Evolutionary conservation across 306 rosid genomes (phyloP).

Genomic region (Rosa persica): DNA sequence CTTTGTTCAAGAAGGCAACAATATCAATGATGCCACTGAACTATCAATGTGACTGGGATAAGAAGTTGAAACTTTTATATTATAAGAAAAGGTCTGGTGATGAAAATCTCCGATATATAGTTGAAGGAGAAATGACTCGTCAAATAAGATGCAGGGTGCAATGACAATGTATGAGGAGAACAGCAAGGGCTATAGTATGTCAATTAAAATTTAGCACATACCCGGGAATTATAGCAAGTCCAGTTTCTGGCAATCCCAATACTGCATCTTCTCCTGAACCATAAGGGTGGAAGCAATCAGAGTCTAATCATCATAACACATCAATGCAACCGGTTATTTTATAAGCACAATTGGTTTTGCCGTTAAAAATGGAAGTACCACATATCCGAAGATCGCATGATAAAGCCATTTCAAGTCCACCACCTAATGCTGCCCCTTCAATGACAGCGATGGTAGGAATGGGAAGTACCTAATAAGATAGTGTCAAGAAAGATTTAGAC

Average conservation of each 20-base stretch:
- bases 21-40: not conserved
- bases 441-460: slow-evolving; percentile 84
- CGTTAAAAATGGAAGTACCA: slow-evolving; percentile 47
- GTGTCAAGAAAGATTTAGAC: slow-evolving; percentile 11
- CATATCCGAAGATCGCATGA: slow-evolving; percentile 95
- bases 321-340: slow-evolving; percentile 20
- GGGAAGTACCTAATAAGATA: slow-evolving; percentile 53
- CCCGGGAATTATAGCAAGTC: slow-evolving; percentile 98
- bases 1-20: not conserved
- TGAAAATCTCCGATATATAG: slow-evolving; percentile 4
- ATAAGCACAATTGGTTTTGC: slow-evolving; percentile 15
- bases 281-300: slow-evolving; percentile 28
- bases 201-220: slow-evolving; percentile 35
- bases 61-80: not conserved
- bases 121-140: not conserved
- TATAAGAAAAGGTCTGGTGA: not conserved
- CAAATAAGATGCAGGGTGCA: slow-evolving; percentile 9
- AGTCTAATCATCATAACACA: slow-evolving; percentile 17
- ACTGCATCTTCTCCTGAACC: slow-evolving; percentile 68
- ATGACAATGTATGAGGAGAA: not conserved
- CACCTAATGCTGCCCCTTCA: slow-evolving; percentile 95
- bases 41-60: not conserved
- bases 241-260: slow-evolving; percentile 93
- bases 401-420: slow-evolving; percentile 96
- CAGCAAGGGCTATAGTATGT: not conserved